Evolutionary conservation across 805 yeast species (phyloP).

Genomic region (Yamadazyma insecticola): DNA sequence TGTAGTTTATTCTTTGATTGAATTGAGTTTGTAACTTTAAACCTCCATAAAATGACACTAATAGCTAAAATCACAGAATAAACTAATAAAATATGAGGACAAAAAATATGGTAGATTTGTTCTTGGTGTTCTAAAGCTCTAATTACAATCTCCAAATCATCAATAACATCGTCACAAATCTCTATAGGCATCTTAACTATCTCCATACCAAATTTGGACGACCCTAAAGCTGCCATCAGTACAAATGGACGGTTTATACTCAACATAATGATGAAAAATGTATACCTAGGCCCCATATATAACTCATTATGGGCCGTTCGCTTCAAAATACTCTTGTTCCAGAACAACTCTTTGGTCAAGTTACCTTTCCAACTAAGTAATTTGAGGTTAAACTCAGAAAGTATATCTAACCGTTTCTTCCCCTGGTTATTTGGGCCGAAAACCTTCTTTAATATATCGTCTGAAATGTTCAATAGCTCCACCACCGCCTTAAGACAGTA

Average conservation of each 20-base stretch:
- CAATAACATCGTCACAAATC: slow-evolving; percentile 10
- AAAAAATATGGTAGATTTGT: slow-evolving; percentile 1
- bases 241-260: slow-evolving; percentile 10
- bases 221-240: slow-evolving; percentile 5
- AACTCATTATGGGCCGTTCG: slow-evolving; percentile 8
- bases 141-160: slow-evolving; percentile 8
- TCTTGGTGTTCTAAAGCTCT: slow-evolving; percentile 3
- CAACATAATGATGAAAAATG: slow-evolving; percentile 7
- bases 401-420: slow-evolving; percentile 3
- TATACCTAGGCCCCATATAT: slow-evolving; percentile 7
- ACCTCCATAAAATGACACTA: slow-evolving; percentile 8
- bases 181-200: slow-evolving; percentile 3
- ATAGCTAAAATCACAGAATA: slow-evolving; percentile 7
- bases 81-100: slow-evolving; percentile 7
- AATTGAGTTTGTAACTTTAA: slow-evolving; percentile 1
- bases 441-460: slow-evolving; percentile 6
- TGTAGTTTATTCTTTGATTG: slow-evolving; percentile 1
- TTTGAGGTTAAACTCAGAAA: slow-evolving; percentile 5
- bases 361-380: slow-evolving; percentile 6
- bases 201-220: slow-evolving; percentile 3
- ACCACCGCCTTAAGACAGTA: slow-evolving; percentile 7
- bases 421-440: slow-evolving; percentile 3
- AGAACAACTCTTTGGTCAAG: slow-evolving; percentile 4
- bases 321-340: slow-evolving; percentile 8
- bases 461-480: slow-evolving; percentile 5